Conservation (phyloP, 2,329 filamentous ascomycete species). For the Talaromyces sp. region DNA sequence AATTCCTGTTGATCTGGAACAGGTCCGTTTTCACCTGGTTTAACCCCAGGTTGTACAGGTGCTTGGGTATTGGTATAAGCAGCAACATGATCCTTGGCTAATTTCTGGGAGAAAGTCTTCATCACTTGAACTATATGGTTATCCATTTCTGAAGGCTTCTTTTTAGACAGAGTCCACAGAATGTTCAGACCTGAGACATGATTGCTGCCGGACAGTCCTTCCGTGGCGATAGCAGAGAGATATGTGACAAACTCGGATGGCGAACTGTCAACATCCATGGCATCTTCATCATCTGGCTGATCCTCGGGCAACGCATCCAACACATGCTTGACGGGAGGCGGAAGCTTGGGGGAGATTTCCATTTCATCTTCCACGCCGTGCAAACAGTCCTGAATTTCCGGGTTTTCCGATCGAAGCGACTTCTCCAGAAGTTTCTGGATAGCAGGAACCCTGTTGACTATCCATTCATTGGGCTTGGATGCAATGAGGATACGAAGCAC, state of each 20-base stretch:
- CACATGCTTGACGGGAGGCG: conserved; percentile 73
- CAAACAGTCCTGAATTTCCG: conserved; percentile 89
- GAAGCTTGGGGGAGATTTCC: conserved; percentile 65
- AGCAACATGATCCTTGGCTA: conserved; percentile 87
- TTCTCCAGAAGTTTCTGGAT: conserved; percentile 90
- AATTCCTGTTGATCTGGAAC: conserved; percentile 68
- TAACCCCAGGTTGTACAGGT: conserved; percentile 30
- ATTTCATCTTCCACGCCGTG: conserved; percentile 67
- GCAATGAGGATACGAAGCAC: conserved; percentile 86
- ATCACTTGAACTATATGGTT: conserved; percentile 82
- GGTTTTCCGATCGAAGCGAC: conserved; percentile 77
- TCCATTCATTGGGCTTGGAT: conserved; percentile 85
- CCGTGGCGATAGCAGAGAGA: conserved; percentile 78
- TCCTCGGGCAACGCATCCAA: conserved; percentile 83
- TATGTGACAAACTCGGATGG: conserved; percentile 84
- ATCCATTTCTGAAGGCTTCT: conserved; percentile 82
- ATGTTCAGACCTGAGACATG: conserved; percentile 89
- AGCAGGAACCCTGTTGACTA: conserved; percentile 67
- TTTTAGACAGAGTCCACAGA: conserved; percentile 82
- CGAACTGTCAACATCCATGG: conserved; percentile 67
- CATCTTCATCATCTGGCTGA: conserved; percentile 74
- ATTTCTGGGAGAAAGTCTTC: conserved; percentile 86
- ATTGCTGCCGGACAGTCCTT: conserved; percentile 74
- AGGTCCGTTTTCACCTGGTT: conserved; percentile 30
- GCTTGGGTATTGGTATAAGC: conserved; percentile 55